These are phyloP conservation scores for Colletotrichum lini DNA, from an alignment of 2,329 filamentous ascomycete species.

Conservation along the genomic window DNA sequence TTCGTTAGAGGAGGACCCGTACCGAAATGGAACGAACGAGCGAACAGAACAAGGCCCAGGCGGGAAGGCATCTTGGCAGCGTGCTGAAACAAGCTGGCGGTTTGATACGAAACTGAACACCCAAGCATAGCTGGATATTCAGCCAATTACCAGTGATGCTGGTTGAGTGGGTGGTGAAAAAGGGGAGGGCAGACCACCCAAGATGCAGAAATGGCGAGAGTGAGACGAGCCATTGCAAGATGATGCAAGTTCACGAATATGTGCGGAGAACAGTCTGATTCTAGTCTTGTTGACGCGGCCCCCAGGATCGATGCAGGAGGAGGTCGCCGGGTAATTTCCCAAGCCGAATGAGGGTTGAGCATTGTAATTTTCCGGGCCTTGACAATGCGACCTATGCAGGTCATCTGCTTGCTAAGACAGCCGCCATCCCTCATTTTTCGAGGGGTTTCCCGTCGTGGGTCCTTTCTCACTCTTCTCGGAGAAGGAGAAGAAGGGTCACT, in stretches of 20 bases:
- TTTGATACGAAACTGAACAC: slow-evolving; percentile 28
- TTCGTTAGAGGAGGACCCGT: slow-evolving; percentile 30
- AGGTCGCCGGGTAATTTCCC: slow-evolving; percentile 35
- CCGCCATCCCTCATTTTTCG: background rate
- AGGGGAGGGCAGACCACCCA: too few species aligned
- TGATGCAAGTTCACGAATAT: slow-evolving; percentile 3
- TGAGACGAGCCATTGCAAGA: slow-evolving; percentile 11
- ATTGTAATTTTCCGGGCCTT: slow-evolving; percentile 36
- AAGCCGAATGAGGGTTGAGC: slow-evolving; percentile 33
- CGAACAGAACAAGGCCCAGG: background rate
- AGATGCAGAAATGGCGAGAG: background rate
- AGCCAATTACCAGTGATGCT: slow-evolving; percentile 14
- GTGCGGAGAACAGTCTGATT: slow-evolving; percentile 5
- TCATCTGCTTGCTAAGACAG: slow-evolving; percentile 30
- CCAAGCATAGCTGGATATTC: slow-evolving; percentile 10
- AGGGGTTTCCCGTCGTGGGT: slow-evolving; percentile 5
- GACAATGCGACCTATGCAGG: slow-evolving; percentile 12
- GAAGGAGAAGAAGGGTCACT: slow-evolving; percentile 34
- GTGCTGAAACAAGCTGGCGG: slow-evolving; percentile 34
- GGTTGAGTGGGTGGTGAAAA: background rate
- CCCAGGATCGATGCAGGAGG: slow-evolving; percentile 35
- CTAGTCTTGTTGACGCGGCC: slow-evolving; percentile 4
- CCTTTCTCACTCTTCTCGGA: slow-evolving; percentile 9
- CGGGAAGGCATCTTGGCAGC: slow-evolving; percentile 26
- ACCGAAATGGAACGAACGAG: slow-evolving; percentile 23